Conservation (phyloP, 306 rosid species). For the Dalbergia cultrata region DNA sequence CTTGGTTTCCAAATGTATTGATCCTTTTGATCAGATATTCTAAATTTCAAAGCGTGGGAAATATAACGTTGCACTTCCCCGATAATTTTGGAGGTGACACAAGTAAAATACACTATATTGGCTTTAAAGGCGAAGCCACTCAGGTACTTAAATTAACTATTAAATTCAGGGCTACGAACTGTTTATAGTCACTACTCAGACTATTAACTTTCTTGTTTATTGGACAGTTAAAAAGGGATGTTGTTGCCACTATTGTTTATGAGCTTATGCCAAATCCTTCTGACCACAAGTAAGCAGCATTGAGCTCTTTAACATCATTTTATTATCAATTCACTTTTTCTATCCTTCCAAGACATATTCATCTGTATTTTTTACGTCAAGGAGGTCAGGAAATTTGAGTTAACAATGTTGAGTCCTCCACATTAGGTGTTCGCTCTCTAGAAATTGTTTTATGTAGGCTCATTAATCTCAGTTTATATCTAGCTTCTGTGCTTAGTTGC, state of each 20-base stretch:
- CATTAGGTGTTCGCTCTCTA: background rate
- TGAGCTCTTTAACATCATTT: conserved; percentile 12
- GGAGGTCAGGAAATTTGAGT: conserved; percentile 20
- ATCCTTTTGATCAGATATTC: conserved; percentile 69
- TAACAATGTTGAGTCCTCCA: conserved; percentile 36
- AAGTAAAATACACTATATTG: conserved; percentile 86
- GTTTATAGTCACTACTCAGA: conserved; percentile 25
- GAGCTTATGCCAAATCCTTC: conserved; percentile 97
- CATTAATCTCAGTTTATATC: conserved; percentile 24
- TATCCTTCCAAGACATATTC: conserved; percentile 25
- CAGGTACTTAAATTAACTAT: conserved; percentile 65
- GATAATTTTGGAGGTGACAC: conserved; percentile 88
- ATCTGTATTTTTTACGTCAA: conserved; percentile 4
- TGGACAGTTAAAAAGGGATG: conserved; percentile 89
- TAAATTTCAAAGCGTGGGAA: conserved; percentile 92
- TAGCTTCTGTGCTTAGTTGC: conserved; percentile 36
- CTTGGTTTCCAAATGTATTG: conserved; percentile 32
- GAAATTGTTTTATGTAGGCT: conserved; percentile 23
- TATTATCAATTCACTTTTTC: background rate
- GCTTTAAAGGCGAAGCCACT: conserved; percentile 97
- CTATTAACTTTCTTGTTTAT: conserved; percentile 34
- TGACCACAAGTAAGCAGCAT: conserved; percentile 92
- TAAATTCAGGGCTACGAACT: conserved; percentile 21
- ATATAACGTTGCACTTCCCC: conserved; percentile 94
- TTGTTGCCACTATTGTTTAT: conserved; percentile 87